Evolutionary conservation across 768 basidiomycete genomes (phyloP).

Genomic region (Leccinum disarticulatum): DNA sequence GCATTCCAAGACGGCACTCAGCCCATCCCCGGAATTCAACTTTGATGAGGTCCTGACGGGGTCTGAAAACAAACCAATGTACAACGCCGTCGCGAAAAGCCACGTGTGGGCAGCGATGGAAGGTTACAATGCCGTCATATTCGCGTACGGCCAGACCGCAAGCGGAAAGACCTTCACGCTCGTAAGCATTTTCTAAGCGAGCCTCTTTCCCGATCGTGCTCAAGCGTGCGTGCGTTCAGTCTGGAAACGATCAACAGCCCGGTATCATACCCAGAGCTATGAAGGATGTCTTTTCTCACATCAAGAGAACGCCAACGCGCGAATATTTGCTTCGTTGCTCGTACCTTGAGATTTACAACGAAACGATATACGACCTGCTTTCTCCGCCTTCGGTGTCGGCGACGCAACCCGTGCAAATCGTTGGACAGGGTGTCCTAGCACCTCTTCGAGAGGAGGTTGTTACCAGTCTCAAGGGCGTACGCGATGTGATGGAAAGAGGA

Average conservation of each 20-base stretch:
- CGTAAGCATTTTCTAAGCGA: slow-evolving; percentile 28
- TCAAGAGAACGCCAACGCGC: slow-evolving; percentile 70
- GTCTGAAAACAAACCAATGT: slow-evolving; percentile 77
- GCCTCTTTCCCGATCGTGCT: slow-evolving; percentile 36
- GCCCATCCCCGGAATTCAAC: slow-evolving; percentile 50
- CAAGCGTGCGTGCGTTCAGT: slow-evolving; percentile 35
- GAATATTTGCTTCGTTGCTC: slow-evolving; percentile 95
- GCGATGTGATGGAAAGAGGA: slow-evolving; percentile 81
- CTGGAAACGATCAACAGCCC: slow-evolving; percentile 79
- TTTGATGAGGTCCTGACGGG: slow-evolving; percentile 80
- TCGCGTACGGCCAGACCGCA: slow-evolving; percentile 91
- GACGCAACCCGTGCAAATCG: slow-evolving; percentile 66
- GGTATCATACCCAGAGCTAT: slow-evolving; percentile 94
- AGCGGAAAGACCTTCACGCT: slow-evolving; percentile 74
- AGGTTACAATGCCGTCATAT: slow-evolving; percentile 94
- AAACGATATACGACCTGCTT: slow-evolving; percentile 82
- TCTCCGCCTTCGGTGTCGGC: slow-evolving; percentile 60
- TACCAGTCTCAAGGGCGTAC: slow-evolving; percentile 83
- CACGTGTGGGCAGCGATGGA: slow-evolving; percentile 94
- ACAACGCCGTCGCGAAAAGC: slow-evolving; percentile 69
- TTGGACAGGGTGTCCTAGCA: slow-evolving; percentile 66
- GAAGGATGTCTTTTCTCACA: slow-evolving; percentile 87
- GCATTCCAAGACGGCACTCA: slow-evolving; percentile 46
- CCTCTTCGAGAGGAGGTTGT: slow-evolving; percentile 92
- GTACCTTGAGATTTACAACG: slow-evolving; percentile 98